Conservation (phyloP, 805 yeast genomes). For the Starmerella asiatica region DNA sequence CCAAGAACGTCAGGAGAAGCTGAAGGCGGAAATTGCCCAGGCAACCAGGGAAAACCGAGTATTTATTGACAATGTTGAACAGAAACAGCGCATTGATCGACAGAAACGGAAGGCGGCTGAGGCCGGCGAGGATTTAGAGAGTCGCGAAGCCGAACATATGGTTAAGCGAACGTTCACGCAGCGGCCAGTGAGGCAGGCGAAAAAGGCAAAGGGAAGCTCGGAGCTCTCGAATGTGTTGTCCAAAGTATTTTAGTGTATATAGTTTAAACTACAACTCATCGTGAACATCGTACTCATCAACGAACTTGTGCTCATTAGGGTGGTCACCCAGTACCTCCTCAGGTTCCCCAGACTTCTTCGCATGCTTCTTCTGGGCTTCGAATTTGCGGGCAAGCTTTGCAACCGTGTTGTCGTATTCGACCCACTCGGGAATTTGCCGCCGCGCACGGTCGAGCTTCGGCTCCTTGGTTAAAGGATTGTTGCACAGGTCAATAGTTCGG, state of each 20-base stretch:
- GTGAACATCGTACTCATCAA: conserved; percentile 3
- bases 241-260: conserved; percentile 15
- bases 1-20: conserved; percentile 74
- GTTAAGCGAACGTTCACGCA: conserved; percentile 53
- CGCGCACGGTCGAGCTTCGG: conserved; percentile 63
- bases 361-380: neutral
- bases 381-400: conserved; percentile 16
- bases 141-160: conserved; percentile 23
- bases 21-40: conserved; percentile 78
- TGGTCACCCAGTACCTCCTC: neutral
- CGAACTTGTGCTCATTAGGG: conserved; percentile 1
- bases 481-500: conserved; percentile 70
- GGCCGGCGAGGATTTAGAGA: conserved; percentile 17
- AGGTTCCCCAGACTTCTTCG: too few species aligned
- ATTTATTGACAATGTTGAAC: conserved; percentile 71
- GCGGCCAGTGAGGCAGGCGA: conserved; percentile 34
- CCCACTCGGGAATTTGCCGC: conserved; percentile 71
- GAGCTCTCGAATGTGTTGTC: conserved; percentile 19
- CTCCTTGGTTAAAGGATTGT: conserved; percentile 71
- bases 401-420: conserved; percentile 45
- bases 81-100: conserved; percentile 50
- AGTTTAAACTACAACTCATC: conserved; percentile 9
- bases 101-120: conserved; percentile 26
- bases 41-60: conserved; percentile 77
- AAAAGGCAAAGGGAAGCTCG: conserved; percentile 3